Evolutionary conservation across 2,329 filamentous ascomycete species (phyloP), one percentile per base, ranked within the genome.

Genomic region (Fusarium heterosporum): DNA sequence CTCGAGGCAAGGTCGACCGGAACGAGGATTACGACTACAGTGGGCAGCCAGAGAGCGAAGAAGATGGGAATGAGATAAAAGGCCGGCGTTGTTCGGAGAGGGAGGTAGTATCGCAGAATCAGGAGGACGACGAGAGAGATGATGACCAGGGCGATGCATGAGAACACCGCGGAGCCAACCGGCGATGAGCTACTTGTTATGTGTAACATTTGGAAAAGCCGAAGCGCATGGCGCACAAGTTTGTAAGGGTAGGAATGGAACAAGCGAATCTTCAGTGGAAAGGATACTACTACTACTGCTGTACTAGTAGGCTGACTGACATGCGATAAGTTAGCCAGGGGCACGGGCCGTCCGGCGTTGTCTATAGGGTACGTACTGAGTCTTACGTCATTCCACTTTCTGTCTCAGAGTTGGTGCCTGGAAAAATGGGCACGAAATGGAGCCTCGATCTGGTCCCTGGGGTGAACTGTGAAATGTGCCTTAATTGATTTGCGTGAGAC

Each of bases 1-100:
- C 88, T 95, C 8, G 94, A 97, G 2, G 95, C 94, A 69, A 99
- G 88, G 78, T 99, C 96, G 77, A 99, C 96, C 7, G 96, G 96
- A 8, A 99, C 93, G 22, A 99, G 87, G 25, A 99, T 84, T 25
- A 98, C 88, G 74, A 97, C 95, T 77, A 92, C 94, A 45, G 93
- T 93, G 12, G 96, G 96, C 8, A 99, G 87, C 75, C 93, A 94
- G 71, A 99, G 86, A n/a, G 95, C 93, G 70, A 99, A 91, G 81
- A 99, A 99, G 64, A 99, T 93, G 34, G 96, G 95, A 3, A 97
- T 86, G 49, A 93, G 85, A 49, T 98, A 89, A 79, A 96, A 97
- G 61, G 90, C 92, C 1, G 96, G 95, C 1, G 96, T 98, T 8
- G 90, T 89, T 70, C 96, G 93, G 32, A 99, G 85, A 4, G 95